phyloP scores from a whole-genome alignment of 2,329 filamentous ascomycete genomes.

The Mollisiaceae sp. region DNA sequence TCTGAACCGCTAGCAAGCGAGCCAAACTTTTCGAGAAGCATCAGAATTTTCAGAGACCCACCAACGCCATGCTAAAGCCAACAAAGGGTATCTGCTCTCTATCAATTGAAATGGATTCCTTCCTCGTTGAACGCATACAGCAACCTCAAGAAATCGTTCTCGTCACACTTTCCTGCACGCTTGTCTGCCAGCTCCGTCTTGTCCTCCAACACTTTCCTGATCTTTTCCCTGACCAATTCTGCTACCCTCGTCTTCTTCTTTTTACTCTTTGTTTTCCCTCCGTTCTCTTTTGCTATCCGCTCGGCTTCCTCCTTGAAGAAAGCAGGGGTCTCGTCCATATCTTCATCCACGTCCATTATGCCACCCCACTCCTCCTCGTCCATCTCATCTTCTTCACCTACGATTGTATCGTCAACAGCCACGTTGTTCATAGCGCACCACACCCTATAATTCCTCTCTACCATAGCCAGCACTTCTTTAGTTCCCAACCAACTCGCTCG shows the following conservation, averaged over 20 bases:
- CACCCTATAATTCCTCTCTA: slow-evolving; percentile 87
- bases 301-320: slow-evolving; percentile 74
- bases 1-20: slow-evolving; percentile 1
- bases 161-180: slow-evolving; percentile 84
- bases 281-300: slow-evolving; percentile 43
- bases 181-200: slow-evolving; percentile 82
- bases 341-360: slow-evolving; percentile 55
- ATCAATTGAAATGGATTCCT: slow-evolving; percentile 78
- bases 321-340: slow-evolving; percentile 74
- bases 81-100: background rate
- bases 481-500: slow-evolving; percentile 81
- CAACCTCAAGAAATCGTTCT: slow-evolving; percentile 87
- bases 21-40: background rate
- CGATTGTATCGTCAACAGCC: slow-evolving; percentile 70
- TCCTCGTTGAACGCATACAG: slow-evolving; percentile 86
- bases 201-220: slow-evolving; percentile 81
- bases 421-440: slow-evolving; percentile 90
- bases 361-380: slow-evolving; percentile 58
- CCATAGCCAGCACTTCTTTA: slow-evolving; percentile 78
- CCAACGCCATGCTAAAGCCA: slow-evolving; percentile 38
- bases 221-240: slow-evolving; percentile 84
- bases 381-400: slow-evolving; percentile 50
- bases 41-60: slow-evolving; percentile 8
- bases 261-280: slow-evolving; percentile 66
- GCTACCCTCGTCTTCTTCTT: slow-evolving; percentile 81